phyloP scores from a whole-genome alignment of 2,329 filamentous ascomycete genomes.

The Cryphonectria naterciae region DNA sequence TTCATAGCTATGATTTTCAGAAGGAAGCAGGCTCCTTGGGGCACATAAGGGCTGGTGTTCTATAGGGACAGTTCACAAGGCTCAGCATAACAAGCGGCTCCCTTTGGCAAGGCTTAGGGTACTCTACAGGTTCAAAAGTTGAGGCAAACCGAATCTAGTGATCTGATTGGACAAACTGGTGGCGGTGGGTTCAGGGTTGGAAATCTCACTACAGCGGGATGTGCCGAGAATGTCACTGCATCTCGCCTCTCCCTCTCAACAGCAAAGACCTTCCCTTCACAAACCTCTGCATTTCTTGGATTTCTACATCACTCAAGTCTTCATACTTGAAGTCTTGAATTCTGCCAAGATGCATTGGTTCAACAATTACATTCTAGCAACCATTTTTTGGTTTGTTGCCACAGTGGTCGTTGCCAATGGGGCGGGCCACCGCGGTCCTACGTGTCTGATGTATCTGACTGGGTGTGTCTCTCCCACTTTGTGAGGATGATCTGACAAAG shows the following conservation, averaged over 20 bases:
- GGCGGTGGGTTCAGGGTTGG: background rate
- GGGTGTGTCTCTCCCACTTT: conserved; percentile 42
- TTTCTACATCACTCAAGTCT: background rate
- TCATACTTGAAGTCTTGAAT: background rate
- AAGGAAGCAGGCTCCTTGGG: background rate
- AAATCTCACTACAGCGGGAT: background rate
- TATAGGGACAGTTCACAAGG: background rate
- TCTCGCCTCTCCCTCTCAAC: background rate
- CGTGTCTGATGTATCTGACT: conserved; percentile 54
- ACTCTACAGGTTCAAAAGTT: background rate
- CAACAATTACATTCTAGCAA: background rate
- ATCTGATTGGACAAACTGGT: background rate
- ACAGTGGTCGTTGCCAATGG: background rate
- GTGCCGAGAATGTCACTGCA: background rate
- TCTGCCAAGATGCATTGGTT: background rate
- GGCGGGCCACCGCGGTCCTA: background rate
- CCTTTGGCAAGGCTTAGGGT: background rate
- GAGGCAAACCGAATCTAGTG: background rate
- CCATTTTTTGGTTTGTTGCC: conserved; percentile 17
- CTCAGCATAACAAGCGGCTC: background rate
- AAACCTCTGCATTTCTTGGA: background rate
- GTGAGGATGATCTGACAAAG: background rate
- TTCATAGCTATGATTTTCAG: background rate
- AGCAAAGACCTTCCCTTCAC: background rate
- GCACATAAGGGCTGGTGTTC: background rate